Evolutionary conservation across 2,329 filamentous ascomycete species (phyloP), one percentile per base, ranked within the genome.

Genomic region (Fusarium compactum): DNA sequence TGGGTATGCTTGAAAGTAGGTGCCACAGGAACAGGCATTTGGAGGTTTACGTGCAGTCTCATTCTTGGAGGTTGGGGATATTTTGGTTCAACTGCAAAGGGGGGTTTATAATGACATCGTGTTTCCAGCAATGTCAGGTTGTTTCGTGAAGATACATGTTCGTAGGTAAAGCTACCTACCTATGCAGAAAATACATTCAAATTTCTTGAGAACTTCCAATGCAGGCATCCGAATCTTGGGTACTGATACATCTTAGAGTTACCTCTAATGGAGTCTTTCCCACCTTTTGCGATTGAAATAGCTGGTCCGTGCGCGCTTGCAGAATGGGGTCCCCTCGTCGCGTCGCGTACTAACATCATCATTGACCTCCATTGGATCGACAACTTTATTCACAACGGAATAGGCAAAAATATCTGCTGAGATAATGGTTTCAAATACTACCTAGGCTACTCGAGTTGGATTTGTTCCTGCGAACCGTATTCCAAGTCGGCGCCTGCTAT

Each of bases 1-100:
- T 76, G 68, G 32, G 22, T 76, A 8, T 76, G 74, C n/a, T 65
- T 69, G 45, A 70, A 67, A 30, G 72, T 74, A 32, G 75, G 70
- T 16, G 71, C 65, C 5, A 55, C 64, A 16, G 60, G 61, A 0
- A 44, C 51, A 44, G 75, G 40, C 0, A 8, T 58, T 2, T 74
- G 66, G 44, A 58, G 74, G 27, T 67, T 76, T 16, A 3, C 46
- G 1, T n/a, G 52, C 4, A 45, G 67, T 14, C 5, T 70, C 22
- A 16, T 69, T 4, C 7, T 74, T 38, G 69, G 63, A 1, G 66
- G 59, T 2, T 76, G 64, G 60, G 74, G 74, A 4, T 30, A 61
- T 40, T 16, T 76, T 11, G 73, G 74, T 0, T 45, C 65, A 27
- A 76, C 65, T 55, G 52, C 59, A 10, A 73, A 52, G 51, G 56